Evolutionary conservation across 2,329 filamentous ascomycete species (phyloP).

Genomic region (Penicillium thymicola): DNA sequence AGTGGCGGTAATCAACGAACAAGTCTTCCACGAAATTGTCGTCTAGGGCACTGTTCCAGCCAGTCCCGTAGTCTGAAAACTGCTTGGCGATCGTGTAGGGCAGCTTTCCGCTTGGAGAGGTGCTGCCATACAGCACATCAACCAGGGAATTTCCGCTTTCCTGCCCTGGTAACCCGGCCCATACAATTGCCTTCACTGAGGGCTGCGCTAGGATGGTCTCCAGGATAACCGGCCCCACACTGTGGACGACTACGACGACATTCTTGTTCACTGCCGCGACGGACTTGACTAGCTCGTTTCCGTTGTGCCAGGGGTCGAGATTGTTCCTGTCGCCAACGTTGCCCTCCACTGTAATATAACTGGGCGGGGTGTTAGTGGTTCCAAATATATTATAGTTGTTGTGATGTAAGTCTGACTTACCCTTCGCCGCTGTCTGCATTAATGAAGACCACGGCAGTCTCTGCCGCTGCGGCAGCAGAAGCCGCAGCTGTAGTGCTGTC

Average conservation of each 20-base stretch:
- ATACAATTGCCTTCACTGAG: conserved; percentile 63
- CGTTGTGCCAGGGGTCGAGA: conserved; percentile 47
- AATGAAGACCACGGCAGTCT: conserved; percentile 49
- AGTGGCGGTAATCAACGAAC: conserved; percentile 55
- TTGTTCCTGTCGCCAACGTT: conserved; percentile 55
- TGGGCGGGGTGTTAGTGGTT: background rate
- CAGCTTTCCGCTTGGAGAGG: conserved; percentile 52
- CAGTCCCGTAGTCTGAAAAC: conserved; percentile 49
- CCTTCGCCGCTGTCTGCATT: conserved; percentile 50
- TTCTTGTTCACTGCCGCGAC: conserved; percentile 59
- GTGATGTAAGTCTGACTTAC: background rate
- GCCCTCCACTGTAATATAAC: conserved; percentile 50
- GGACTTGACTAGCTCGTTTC: conserved; percentile 47
- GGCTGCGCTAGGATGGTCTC: conserved; percentile 61
- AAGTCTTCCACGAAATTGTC: conserved; percentile 52
- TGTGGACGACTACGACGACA: conserved; percentile 64
- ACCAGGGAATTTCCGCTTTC: conserved; percentile 47
- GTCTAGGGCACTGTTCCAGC: conserved; percentile 10
- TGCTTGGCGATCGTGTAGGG: conserved; percentile 61
- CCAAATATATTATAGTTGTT: too few relatives aligned
- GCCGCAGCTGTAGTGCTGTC: conserved; percentile 38
- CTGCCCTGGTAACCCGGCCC: conserved; percentile 62
- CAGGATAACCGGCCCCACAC: conserved; percentile 59
- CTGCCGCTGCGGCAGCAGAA: conserved; percentile 35
- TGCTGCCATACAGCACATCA: conserved; percentile 47